Conservation (phyloP, 306 rosid genomes). For the Arachis hypogaea region DNA sequence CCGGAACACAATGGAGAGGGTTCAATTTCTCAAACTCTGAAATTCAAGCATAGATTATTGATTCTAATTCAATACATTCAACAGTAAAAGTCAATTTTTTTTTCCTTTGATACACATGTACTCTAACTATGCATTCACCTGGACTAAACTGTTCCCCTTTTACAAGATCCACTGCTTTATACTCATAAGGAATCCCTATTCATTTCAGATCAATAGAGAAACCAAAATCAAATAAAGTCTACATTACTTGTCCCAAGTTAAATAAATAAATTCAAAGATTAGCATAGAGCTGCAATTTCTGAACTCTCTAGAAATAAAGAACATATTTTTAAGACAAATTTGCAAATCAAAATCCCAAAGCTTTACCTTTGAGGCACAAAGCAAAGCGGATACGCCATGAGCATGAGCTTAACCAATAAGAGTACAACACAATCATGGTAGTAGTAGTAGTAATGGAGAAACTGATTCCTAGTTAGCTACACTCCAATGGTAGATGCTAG, state of each 20-base stretch:
- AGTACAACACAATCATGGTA: constrained; percentile 38
- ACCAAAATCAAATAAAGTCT: constrained; percentile 1
- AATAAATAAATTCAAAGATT: too few species aligned
- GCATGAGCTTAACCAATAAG: constrained; percentile 59
- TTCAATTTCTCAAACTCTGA: constrained; percentile 56
- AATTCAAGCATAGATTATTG: constrained; percentile 30
- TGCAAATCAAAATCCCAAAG: not conserved
- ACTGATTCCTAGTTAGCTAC: too few species aligned
- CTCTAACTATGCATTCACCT: constrained; percentile 41
- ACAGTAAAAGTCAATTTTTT: not conserved
- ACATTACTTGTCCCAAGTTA: not conserved
- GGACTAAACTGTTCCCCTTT: constrained; percentile 54
- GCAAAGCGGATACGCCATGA: constrained; percentile 63
- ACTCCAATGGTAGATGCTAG: too few species aligned
- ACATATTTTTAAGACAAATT: not conserved
- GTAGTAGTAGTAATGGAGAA: too few species aligned
- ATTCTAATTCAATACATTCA: not conserved
- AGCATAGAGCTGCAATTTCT: not conserved
- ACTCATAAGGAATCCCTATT: constrained; percentile 51
- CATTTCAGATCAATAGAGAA: not conserved
- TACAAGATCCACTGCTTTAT: constrained; percentile 45
- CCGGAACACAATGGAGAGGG: constrained; percentile 55
- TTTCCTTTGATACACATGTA: not conserved
- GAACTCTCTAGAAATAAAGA: not conserved
- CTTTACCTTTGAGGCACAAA: constrained; percentile 50